Conservation (phyloP, 75 land plant genomes). For the Isoetes taiwanensis region DNA sequence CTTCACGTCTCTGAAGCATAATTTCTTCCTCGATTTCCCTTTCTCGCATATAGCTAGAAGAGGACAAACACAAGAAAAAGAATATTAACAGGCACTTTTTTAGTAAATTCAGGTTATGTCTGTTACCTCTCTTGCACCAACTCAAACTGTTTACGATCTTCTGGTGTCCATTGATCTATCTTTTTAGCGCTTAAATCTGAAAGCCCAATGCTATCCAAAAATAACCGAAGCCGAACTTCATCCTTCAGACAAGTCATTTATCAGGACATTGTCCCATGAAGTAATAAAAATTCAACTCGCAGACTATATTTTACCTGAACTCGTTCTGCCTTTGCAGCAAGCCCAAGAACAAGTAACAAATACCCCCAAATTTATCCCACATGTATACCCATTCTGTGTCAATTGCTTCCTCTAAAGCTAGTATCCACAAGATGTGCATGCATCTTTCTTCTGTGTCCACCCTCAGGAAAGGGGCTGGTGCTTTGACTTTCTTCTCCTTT, state of each 20-base stretch:
- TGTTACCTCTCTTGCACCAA: slow-evolving; percentile 84
- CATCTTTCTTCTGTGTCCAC: slow-evolving; percentile 65
- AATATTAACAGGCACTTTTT: background rate
- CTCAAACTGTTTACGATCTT: slow-evolving; percentile 92
- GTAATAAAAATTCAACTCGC: background rate
- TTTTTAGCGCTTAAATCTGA: slow-evolving; percentile 94
- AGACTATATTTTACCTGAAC: slow-evolving; percentile 59
- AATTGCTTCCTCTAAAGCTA: slow-evolving; percentile 96
- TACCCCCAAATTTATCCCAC: slow-evolving; percentile 99
- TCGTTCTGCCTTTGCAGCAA: slow-evolving; percentile 89
- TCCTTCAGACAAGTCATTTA: slow-evolving; percentile 33
- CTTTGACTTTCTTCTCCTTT: slow-evolving; percentile 18
- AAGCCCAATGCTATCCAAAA: slow-evolving; percentile 91
- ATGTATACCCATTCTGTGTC: slow-evolving; percentile 99
- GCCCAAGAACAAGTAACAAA: slow-evolving; percentile 82
- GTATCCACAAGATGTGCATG: slow-evolving; percentile 93
- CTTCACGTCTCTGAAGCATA: slow-evolving; percentile 90
- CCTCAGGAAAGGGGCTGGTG: slow-evolving; percentile 41
- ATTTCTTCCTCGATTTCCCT: slow-evolving; percentile 98
- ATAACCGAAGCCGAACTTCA: slow-evolving; percentile 92
- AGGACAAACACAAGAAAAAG: background rate
- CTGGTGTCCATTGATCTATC: slow-evolving; percentile 95
- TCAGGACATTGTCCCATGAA: background rate
- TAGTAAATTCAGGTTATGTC: background rate
- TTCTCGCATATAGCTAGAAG: slow-evolving; percentile 79